Evolutionary conservation across 2,329 filamentous ascomycete species (phyloP).

Genomic region (Colletotrichum caudatum): DNA sequence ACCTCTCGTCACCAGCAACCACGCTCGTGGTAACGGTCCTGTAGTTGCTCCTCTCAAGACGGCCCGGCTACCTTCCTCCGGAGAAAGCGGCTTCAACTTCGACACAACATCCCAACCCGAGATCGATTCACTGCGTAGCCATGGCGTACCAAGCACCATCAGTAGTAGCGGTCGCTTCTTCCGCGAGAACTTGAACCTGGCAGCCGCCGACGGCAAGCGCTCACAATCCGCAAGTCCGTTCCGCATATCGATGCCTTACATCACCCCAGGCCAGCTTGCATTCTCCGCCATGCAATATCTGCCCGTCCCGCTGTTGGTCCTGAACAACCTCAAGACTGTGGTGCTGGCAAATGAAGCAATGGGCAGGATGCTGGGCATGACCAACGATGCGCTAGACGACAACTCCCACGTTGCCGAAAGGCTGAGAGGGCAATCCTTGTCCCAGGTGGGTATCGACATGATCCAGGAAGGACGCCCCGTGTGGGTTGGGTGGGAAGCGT

Average conservation of each 20-base stretch:
- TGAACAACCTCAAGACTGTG: conserved; percentile 77
- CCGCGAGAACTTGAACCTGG: conserved; percentile 47
- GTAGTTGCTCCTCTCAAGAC: conserved; percentile 18
- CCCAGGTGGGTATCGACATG: conserved; percentile 79
- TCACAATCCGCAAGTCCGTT: conserved; percentile 54
- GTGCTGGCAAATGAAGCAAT: conserved; percentile 82
- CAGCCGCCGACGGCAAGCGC: conserved; percentile 44
- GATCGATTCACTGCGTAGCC: not conserved
- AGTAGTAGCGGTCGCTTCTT: conserved; percentile 51
- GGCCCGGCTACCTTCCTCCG: conserved; percentile 20
- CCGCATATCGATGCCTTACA: conserved; percentile 58
- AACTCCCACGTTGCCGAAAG: conserved; percentile 64
- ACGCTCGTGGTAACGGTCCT: conserved; percentile 20
- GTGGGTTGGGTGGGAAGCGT: conserved; percentile 70
- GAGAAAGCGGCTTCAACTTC: conserved; percentile 32
- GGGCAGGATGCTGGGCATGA: conserved; percentile 74
- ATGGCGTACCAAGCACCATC: conserved; percentile 22
- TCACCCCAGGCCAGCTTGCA: conserved; percentile 67
- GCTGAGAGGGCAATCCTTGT: conserved; percentile 74
- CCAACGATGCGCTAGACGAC: conserved; percentile 55
- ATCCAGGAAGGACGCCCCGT: conserved; percentile 73
- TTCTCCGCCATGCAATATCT: conserved; percentile 80
- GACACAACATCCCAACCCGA: conserved; percentile 11
- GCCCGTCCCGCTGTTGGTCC: conserved; percentile 77
- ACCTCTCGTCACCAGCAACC: conserved; percentile 20